A percentile compares a stretch with the other conserved stretches of the same genome.
These are phyloP conservation scores for Entelexis sorbosivorans DNA, from an alignment of 1,139 yeast species.

Conservation along the genomic window DNA sequence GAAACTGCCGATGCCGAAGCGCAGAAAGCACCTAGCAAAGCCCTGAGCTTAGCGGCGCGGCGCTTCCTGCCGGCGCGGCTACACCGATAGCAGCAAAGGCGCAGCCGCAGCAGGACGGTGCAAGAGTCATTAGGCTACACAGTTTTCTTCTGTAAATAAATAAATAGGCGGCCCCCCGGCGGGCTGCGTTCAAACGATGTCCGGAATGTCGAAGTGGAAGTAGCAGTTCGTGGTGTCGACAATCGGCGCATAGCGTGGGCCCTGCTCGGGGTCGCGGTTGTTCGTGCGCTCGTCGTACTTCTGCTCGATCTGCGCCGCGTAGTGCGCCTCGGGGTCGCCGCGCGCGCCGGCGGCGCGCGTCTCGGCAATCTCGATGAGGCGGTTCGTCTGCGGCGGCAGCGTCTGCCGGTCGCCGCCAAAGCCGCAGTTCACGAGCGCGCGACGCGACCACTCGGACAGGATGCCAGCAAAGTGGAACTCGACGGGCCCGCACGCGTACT, in stretches of 20 bases:
- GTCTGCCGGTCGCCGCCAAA: constrained; percentile 49
- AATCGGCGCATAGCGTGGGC: constrained; percentile 42
- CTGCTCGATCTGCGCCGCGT: background rate
- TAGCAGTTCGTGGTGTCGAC: constrained; percentile 68
- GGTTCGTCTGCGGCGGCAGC: constrained; percentile 26
- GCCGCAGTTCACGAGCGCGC: constrained; percentile 64
- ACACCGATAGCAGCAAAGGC: too few relatives aligned
- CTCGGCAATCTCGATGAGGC: constrained; percentile 15
- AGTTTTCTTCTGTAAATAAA: background rate
- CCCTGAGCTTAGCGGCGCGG: too few relatives aligned
- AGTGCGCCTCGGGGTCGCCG: constrained; percentile 13
- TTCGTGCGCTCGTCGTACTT: constrained; percentile 2
- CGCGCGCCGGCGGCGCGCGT: background rate
- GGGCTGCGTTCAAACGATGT: constrained; percentile 34
- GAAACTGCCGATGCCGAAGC: constrained; percentile 9
- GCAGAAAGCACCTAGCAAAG: constrained; percentile 9
- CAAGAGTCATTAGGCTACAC: too few relatives aligned
- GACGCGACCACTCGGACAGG: constrained; percentile 73
- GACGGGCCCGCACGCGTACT: constrained; percentile 70
- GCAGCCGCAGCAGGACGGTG: too few relatives aligned
- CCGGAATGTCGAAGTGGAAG: constrained; percentile 81
- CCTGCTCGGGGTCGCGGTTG: background rate
- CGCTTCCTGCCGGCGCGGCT: too few relatives aligned
- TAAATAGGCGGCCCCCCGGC: background rate
- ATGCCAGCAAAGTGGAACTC: constrained; percentile 86